Conservation (phyloP, 2,329 filamentous ascomycete genomes). For the Xylariaceae sp. region DNA sequence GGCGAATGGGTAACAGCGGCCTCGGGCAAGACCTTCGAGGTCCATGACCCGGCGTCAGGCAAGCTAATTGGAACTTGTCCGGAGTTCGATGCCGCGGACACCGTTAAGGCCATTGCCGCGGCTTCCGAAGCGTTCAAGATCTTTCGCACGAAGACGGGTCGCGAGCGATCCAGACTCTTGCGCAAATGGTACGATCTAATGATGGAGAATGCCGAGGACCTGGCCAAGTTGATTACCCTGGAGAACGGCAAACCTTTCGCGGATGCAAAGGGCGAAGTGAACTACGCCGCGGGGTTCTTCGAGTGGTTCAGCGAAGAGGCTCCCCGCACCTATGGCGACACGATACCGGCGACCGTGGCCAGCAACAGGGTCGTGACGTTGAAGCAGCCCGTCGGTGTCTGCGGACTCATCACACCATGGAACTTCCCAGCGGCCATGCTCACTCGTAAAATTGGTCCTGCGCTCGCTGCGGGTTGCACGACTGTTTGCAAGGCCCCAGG, state of each 20-base stretch:
- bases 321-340: conserved; percentile 66
- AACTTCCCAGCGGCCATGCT: conserved; percentile 81
- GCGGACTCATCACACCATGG: conserved; percentile 81
- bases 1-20: conserved; percentile 84
- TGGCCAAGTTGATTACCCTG: conserved; percentile 79
- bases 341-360: conserved; percentile 63
- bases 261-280: conserved; percentile 66
- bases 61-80: conserved; percentile 76
- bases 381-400: conserved; percentile 80
- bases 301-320: conserved; percentile 82
- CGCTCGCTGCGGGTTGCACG: conserved; percentile 89
- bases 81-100: conserved; percentile 75
- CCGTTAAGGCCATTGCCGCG: conserved; percentile 75
- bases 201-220: conserved; percentile 70
- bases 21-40: conserved; percentile 88
- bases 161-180: conserved; percentile 68
- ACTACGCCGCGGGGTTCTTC: conserved; percentile 69
- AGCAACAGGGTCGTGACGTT: conserved; percentile 72
- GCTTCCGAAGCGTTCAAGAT: conserved; percentile 68
- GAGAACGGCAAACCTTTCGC: conserved; percentile 83
- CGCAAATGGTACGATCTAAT: conserved; percentile 79
- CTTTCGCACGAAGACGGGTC: conserved; percentile 67
- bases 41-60: conserved; percentile 77
- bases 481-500: conserved; percentile 87
- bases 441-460: conserved; percentile 64